Evolutionary conservation across 805 yeast genomes (phyloP), one percentile per base, ranked within the genome.

Genomic region (Ogataea angusta): DNA sequence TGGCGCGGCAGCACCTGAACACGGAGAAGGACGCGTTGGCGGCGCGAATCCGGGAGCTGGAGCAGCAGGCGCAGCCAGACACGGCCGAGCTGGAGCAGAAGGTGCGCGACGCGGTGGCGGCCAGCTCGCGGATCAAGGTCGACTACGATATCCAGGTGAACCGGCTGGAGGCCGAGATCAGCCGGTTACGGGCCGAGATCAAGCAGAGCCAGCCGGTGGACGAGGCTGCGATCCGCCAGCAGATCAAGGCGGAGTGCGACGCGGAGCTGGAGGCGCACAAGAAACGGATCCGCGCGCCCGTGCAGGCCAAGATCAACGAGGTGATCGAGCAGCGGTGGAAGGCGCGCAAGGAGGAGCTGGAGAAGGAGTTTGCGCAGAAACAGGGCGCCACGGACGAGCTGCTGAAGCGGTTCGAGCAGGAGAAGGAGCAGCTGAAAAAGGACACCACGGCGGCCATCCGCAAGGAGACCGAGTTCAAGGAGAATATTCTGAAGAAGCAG

Each of bases 391-490:
- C 19, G 31, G 31, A 29, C 10, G 51, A 48, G 32, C 37, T 53
- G 34, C 31, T 50, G 18, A 47, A 43, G 24, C 49, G 49, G 25
- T 51, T 59, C 43, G 46, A 56, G 49, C 31, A 41, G 29, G 56
- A 42, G 41, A 59, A 59, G 59, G 54, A 65, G 47, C 63, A 67
- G 43, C 66, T 69, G 32, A 67, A 72, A 14, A 69, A 66, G 23
- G 73, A 68, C 33, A 70, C 74, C 3, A 64, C 75, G 35, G 65
- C 67, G 38, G 73, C 75, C 18, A 72, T 76, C 30, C 74, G 75
- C 36, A 75, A 78, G 54, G 80, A 79, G 52, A 72, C 71, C 34
- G 82, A 75, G 44, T 72, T 83, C 59, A 74, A 79, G 49, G 70
- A 72, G 42, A 74, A 70, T 43, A 72, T 82, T 59, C 64, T 78